These are phyloP conservation scores for Didymella sp. DNA, from an alignment of 2,329 filamentous ascomycete species.

Conservation along the genomic window DNA sequence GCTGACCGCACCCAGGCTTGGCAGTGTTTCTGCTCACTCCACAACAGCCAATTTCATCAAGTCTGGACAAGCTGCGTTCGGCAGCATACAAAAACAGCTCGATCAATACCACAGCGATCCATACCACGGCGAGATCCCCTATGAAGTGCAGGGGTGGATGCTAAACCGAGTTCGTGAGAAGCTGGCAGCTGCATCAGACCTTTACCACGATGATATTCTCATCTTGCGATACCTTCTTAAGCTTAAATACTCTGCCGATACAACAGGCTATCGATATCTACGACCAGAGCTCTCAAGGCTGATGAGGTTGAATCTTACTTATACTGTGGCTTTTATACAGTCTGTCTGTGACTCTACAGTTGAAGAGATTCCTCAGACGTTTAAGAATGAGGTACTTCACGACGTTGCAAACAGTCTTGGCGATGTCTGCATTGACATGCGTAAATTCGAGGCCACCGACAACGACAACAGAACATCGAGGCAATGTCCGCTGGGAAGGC, in stretches of 20 bases:
- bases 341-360: not conserved
- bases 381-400: constrained; percentile 7
- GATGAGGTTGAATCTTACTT: constrained; percentile 8
- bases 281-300: constrained; percentile 4
- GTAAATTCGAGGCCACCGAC: not conserved
- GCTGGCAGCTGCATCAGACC: not conserved
- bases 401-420: constrained; percentile 4
- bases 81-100: no score
- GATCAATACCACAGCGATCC: no score
- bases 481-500: constrained; percentile 1
- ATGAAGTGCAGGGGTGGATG: not conserved
- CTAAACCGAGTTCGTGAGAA: not conserved
- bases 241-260: constrained; percentile 1
- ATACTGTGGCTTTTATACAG: not conserved
- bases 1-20: not conserved
- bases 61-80: constrained; percentile 5
- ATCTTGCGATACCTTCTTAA: constrained; percentile 6
- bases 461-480: not conserved
- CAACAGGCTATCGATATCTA: not conserved
- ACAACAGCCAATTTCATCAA: constrained; percentile 9
- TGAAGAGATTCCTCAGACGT: not conserved
- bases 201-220: constrained; percentile 5
- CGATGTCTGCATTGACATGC: constrained; percentile 9
- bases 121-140: not conserved
- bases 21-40: not conserved